Conservation (phyloP, 331 rosid genomes). For the Pyracantha coccinea region DNA sequence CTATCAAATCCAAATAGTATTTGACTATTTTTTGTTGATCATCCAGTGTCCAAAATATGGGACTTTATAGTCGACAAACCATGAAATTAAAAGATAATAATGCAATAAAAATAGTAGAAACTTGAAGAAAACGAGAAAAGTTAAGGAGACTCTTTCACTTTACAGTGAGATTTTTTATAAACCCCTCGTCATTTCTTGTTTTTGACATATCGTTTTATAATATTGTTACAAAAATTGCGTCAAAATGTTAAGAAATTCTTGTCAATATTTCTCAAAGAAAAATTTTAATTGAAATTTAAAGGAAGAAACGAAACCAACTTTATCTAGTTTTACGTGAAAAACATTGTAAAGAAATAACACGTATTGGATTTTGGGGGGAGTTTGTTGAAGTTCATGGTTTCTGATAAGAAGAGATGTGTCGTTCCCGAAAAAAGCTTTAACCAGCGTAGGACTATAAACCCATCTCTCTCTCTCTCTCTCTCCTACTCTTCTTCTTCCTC, state of each 20-base stretch:
- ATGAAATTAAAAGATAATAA: neutral
- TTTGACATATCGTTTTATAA: too few relatives aligned
- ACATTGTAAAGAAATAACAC: neutral
- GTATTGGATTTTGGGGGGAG: neutral
- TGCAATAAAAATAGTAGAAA: neutral
- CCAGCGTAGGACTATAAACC: neutral
- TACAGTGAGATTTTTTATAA: accelerated
- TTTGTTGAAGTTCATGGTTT: neutral
- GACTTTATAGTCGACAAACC: too few relatives aligned
- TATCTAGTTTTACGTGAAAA: neutral
- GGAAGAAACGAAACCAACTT: neutral
- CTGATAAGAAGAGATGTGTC: neutral
- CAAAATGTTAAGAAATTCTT: too few relatives aligned
- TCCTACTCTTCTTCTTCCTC: neutral
- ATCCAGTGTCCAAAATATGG: too few relatives aligned
- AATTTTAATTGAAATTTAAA: neutral
- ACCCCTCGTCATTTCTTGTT: accelerated
- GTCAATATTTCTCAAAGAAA: too few relatives aligned
- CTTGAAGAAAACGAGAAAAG: neutral
- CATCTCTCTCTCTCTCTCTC: neutral
- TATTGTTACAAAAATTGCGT: too few relatives aligned
- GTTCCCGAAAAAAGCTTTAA: neutral
- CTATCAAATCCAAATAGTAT: too few relatives aligned
- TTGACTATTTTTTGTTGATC: too few relatives aligned
- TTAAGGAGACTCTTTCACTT: too few relatives aligned